phyloP scores from a whole-genome alignment of 805 yeast genomes.

The Ogataea polymorpha region DNA sequence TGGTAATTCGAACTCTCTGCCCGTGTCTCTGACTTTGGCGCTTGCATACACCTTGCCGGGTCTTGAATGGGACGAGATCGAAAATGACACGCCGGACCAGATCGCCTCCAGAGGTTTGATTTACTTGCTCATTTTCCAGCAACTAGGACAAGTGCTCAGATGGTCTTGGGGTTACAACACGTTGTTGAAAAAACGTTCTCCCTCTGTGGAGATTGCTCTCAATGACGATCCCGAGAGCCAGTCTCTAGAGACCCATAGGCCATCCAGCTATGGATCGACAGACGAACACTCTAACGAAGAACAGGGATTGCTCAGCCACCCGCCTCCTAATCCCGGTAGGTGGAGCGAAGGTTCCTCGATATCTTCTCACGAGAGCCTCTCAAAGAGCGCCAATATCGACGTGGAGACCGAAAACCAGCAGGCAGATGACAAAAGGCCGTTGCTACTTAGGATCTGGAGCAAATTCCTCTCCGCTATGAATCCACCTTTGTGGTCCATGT shows the following conservation, averaged over 20 bases:
- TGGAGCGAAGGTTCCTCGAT: conserved; percentile 29
- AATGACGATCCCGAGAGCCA: conserved; percentile 18
- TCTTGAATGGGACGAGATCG: conserved; percentile 70
- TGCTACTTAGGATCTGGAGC: conserved; percentile 4
- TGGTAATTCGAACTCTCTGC: conserved; percentile 92
- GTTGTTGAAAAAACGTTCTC: conserved; percentile 51
- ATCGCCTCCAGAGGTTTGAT: conserved; percentile 77
- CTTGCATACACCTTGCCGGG: conserved; percentile 73
- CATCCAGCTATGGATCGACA: conserved; percentile 18
- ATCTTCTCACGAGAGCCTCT: conserved; percentile 17
- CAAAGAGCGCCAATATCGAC: conserved; percentile 11
- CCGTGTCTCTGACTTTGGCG: conserved; percentile 85
- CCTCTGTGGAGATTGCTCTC: conserved; percentile 26
- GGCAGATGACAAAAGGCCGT: not conserved
- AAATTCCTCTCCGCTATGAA: conserved; percentile 46
- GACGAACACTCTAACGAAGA: conserved; percentile 11
- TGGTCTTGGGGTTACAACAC: conserved; percentile 89
- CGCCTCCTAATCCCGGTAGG: conserved; percentile 11
- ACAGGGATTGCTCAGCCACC: not conserved
- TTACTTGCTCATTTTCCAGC: conserved; percentile 73
- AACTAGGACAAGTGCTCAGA: conserved; percentile 75
- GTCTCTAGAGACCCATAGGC: conserved; percentile 8
- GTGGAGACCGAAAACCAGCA: conserved; percentile 10
- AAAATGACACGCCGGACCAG: conserved; percentile 61
- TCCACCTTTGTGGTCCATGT: conserved; percentile 83